Percentiles rank a stretch among this genome's conserved stretches.
phyloP scores from a whole-genome alignment of 1,284 basidiomycete genomes.

The Mycena citricolor region DNA sequence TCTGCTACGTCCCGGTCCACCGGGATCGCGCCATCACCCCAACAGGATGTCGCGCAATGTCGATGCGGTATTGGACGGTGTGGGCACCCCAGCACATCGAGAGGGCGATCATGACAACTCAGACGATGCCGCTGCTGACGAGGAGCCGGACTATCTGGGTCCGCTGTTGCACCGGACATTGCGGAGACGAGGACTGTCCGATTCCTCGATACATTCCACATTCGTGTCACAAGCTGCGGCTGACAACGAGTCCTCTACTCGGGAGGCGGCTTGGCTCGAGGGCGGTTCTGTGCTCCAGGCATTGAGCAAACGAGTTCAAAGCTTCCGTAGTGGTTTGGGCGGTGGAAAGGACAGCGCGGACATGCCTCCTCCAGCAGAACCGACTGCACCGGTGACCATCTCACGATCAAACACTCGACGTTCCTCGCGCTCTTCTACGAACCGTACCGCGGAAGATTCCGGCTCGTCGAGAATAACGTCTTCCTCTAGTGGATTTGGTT shows the following conservation, averaged over 20 bases:
- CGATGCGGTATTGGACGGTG: slow-evolving; percentile 73
- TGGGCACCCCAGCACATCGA: slow-evolving; percentile 34
- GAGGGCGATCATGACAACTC: slow-evolving; percentile 8
- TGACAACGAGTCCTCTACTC: slow-evolving; percentile 10
- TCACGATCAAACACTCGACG: not conserved
- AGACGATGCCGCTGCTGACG: slow-evolving; percentile 37
- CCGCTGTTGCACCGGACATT: slow-evolving; percentile 67
- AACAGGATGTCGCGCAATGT: slow-evolving; percentile 61
- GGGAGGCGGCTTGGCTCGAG: slow-evolving; percentile 34
- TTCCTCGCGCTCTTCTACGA: slow-evolving; percentile 7
- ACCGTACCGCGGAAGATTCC: not conserved
- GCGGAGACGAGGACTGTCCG: slow-evolving; percentile 78
- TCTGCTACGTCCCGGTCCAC: slow-evolving; percentile 19
- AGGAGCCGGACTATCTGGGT: slow-evolving; percentile 37
- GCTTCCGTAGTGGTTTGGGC: slow-evolving; percentile 32
- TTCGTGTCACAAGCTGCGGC: slow-evolving; percentile 59
- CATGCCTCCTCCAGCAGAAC: slow-evolving; percentile 8
- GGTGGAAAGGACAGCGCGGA: not conserved
- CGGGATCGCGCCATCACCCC: slow-evolving; percentile 19
- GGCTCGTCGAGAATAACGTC: slow-evolving; percentile 9
- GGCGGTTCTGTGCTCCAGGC: slow-evolving; percentile 50
- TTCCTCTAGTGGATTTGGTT: slow-evolving; percentile 5
- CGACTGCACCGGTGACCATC: slow-evolving; percentile 11
- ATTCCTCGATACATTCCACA: slow-evolving; percentile 87
- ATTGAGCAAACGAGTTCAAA: slow-evolving; percentile 52